These are phyloP conservation scores for Brassica carinata DNA, from an alignment of 345 rosid species.

Conservation along the genomic window DNA sequence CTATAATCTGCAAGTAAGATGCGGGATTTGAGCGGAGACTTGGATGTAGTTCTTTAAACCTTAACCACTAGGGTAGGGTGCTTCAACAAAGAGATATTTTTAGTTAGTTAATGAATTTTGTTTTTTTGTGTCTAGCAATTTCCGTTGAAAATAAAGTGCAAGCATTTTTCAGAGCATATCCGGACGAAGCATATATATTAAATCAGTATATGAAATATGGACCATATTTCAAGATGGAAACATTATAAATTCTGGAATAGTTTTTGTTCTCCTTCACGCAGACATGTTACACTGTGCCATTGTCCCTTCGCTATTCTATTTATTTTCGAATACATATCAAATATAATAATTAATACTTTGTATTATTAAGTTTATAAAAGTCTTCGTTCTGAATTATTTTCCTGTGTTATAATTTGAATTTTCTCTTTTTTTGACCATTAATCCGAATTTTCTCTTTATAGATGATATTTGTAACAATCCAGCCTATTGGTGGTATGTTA, in stretches of 20 bases:
- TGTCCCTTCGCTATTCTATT: conserved; percentile 15
- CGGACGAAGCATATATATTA: background rate
- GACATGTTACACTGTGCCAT: conserved; percentile 30
- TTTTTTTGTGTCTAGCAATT: no score
- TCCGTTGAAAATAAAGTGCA: background rate
- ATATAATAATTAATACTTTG: background rate
- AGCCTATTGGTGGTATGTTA: no score
- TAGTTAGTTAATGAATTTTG: no score
- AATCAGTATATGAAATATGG: background rate
- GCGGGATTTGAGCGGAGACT: no score
- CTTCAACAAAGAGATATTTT: no score
- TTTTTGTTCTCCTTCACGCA: conserved; percentile 28
- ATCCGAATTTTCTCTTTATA: background rate
- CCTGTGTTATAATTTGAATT: conserved; percentile 1
- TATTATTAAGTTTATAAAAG: background rate
- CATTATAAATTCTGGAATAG: conserved; percentile 28
- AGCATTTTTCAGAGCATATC: conserved; percentile 16
- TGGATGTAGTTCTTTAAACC: no score
- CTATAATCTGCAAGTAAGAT: no score
- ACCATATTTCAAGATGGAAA: conserved; percentile 20
- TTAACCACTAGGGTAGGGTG: no score
- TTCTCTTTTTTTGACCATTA: no score
- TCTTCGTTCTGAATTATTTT: background rate
- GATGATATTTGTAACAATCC: background rate
- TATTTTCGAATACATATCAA: conserved; percentile 14